Percentiles rank a stretch among this genome's conserved stretches.
Evolutionary conservation across 192 early-diverging fungal genomes (phyloP).

Genomic region (Coemansia sp.): DNA sequence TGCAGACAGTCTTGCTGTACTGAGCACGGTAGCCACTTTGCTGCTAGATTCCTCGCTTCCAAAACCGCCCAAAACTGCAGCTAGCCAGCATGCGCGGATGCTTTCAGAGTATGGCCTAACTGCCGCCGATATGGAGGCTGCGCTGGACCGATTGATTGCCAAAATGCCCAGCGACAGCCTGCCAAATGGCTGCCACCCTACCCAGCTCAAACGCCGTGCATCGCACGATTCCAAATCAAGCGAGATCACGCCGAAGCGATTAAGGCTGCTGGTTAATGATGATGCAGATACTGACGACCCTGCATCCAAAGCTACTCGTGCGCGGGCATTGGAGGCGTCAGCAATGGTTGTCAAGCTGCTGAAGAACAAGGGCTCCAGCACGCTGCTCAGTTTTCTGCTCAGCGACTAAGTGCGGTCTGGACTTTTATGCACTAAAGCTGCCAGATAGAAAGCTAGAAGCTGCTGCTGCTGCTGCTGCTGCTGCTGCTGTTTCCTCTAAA

Average conservation of each 20-base stretch:
- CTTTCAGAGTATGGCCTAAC: slow-evolving; percentile 9
- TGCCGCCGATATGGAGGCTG: slow-evolving; percentile 8
- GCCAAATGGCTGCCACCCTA: too few species aligned
- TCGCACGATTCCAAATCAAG: too few species aligned
- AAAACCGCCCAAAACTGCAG: background rate
- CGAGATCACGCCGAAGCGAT: background rate
- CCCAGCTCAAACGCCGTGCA: too few species aligned
- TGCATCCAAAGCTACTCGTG: background rate
- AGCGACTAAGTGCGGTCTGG: background rate
- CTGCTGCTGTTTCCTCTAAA: too few species aligned
- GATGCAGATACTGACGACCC: background rate
- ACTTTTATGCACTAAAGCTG: too few species aligned
- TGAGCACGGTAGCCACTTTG: slow-evolving; percentile 18
- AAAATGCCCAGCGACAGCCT: background rate
- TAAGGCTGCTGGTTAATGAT: background rate
- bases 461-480: too few species aligned
- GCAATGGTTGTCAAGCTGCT: slow-evolving; percentile 18
- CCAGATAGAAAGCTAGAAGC: too few species aligned
- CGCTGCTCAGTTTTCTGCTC: slow-evolving; percentile 31
- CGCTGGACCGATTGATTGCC: slow-evolving; percentile 5
- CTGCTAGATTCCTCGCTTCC: slow-evolving; percentile 7
- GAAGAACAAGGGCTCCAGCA: slow-evolving; percentile 22
- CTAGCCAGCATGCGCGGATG: background rate
- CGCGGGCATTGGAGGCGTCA: slow-evolving; percentile 6
- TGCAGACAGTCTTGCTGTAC: slow-evolving; percentile 9